Evolutionary conservation across 768 basidiomycete genomes (phyloP).

Genomic region (Phlegmacium glaucopus): DNA sequence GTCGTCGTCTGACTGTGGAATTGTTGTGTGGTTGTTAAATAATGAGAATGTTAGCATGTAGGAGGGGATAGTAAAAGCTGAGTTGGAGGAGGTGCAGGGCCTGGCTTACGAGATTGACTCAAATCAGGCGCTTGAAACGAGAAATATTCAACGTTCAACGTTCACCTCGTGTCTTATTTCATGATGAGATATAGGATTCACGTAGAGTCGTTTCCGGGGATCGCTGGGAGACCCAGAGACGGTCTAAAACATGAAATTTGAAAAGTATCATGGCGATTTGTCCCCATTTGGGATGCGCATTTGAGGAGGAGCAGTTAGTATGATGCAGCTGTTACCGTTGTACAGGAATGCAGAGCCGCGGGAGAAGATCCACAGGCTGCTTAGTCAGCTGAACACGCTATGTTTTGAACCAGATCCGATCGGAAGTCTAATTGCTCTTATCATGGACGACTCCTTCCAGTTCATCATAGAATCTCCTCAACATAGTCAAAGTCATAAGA

Average conservation of each 20-base stretch:
- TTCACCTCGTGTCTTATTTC: no score
- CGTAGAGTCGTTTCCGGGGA: conserved; percentile 17
- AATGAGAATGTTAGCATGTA: no score
- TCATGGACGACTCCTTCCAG: conserved; percentile 76
- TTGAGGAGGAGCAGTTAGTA: not conserved
- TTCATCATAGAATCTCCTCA: conserved; percentile 90
- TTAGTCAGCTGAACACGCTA: conserved; percentile 15
- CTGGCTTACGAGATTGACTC: no score
- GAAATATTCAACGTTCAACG: no score
- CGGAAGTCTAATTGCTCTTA: conserved; percentile 21
- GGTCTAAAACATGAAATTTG: not conserved
- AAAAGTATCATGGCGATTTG: not conserved
- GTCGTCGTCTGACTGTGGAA: no score
- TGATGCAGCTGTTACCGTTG: conserved; percentile 14
- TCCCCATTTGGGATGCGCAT: not conserved
- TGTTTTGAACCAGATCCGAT: conserved; percentile 31
- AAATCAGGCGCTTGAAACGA: no score
- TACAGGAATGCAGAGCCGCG: conserved; percentile 7
- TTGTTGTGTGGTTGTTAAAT: no score
- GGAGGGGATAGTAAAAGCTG: no score
- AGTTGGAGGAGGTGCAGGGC: no score
- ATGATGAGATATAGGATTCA: no score
- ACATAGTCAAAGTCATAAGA: conserved; percentile 67
- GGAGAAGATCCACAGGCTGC: conserved; percentile 2
- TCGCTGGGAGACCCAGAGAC: conserved; percentile 13